A percentile compares a stretch with the other conserved stretches of the same genome.
Evolutionary conservation across 2,329 filamentous ascomycete genomes (phyloP).

Genomic region (Chalaropsis ovoidea): DNA sequence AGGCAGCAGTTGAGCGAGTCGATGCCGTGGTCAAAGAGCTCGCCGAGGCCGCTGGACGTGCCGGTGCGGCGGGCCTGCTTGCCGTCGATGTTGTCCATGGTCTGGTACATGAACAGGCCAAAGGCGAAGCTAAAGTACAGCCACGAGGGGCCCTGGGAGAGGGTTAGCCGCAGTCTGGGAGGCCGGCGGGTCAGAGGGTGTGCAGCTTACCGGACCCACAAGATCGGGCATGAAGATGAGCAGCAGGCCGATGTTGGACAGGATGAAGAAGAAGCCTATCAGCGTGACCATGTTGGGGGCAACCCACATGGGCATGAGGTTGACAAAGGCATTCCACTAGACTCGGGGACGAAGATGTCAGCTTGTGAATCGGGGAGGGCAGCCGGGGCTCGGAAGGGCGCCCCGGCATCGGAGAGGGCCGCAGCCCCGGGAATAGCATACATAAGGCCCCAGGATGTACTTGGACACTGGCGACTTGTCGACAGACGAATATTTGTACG

Average conservation of each 20-base stretch:
- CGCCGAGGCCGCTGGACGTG: constrained; percentile 86
- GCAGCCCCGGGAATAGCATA: constrained; percentile 42
- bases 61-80: constrained; percentile 94
- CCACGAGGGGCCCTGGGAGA: constrained; percentile 66
- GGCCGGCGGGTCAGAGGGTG: background rate
- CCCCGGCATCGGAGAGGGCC: constrained; percentile 16
- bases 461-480: constrained; percentile 90
- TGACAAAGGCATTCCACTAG: constrained; percentile 94
- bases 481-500: constrained; percentile 95
- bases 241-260: constrained; percentile 66
- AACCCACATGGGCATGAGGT: constrained; percentile 87
- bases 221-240: constrained; percentile 80
- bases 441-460: constrained; percentile 90
- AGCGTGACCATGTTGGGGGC: constrained; percentile 97
- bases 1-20: constrained; percentile 96
- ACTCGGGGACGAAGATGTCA: constrained; percentile 4
- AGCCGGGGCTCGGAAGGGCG: constrained; percentile 10
- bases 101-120: constrained; percentile 97
- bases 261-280: constrained; percentile 86
- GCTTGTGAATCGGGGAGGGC: background rate
- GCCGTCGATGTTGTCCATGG: constrained; percentile 97
- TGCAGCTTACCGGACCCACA: constrained; percentile 63
- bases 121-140: constrained; percentile 92
- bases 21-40: constrained; percentile 97
- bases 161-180: constrained; percentile 24